These are phyloP conservation scores for Tulasnella sp. DNA, from an alignment of 768 basidiomycete genomes.

Conservation along the genomic window DNA sequence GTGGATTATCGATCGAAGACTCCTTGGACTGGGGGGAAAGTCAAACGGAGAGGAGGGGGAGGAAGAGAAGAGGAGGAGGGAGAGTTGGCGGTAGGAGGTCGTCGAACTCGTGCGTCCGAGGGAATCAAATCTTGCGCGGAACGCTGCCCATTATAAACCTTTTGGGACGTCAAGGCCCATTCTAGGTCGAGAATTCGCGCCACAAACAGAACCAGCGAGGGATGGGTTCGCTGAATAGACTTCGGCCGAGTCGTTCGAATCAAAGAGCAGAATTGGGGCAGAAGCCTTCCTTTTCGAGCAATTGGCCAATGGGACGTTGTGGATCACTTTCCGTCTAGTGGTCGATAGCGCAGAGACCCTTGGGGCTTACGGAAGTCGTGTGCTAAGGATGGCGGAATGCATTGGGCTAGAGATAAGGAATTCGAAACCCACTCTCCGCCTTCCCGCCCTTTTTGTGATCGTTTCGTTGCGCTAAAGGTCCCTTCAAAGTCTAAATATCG, in stretches of 20 bases:
- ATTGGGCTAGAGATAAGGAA: constrained; percentile 2
- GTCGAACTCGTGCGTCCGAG: background rate
- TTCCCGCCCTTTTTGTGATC: background rate
- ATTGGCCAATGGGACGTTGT: background rate
- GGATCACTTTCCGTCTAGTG: background rate
- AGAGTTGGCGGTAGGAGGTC: background rate
- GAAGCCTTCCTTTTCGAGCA: background rate
- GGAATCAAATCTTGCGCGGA: background rate
- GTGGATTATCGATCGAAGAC: background rate
- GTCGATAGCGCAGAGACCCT: background rate
- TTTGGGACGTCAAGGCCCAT: background rate
- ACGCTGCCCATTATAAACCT: background rate
- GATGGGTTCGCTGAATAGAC: background rate
- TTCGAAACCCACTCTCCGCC: background rate
- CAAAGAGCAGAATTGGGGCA: background rate
- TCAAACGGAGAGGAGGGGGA: background rate
- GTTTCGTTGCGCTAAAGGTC: background rate
- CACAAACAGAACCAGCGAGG: background rate
- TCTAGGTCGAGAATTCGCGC: background rate
- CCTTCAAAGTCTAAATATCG: background rate
- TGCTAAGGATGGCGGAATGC: background rate
- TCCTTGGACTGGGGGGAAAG: background rate
- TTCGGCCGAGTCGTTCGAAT: background rate
- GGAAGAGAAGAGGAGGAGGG: background rate
- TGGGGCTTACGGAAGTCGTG: background rate